Evolutionary conservation across 2,329 filamentous ascomycete species (phyloP).

Genomic region (Dactylellina parvicollis): DNA sequence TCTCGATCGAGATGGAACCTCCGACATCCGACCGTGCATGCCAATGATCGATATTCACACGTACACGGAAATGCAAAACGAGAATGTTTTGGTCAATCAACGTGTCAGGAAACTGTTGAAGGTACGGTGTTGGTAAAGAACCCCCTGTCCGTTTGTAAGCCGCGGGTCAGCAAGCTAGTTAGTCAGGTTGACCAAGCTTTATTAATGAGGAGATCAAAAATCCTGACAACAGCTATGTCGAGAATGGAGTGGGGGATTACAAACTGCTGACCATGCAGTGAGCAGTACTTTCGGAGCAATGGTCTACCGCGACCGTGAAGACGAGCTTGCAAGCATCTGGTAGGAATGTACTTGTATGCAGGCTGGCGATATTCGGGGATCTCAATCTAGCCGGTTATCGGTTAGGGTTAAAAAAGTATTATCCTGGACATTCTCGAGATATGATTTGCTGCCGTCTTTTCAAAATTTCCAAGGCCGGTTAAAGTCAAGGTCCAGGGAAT

Average conservation of each 20-base stretch:
- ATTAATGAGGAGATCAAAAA: constrained; percentile 14
- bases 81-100: constrained; percentile 5
- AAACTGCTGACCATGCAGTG: constrained; percentile 50
- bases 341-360: too few species aligned
- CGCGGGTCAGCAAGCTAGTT: constrained; percentile 40
- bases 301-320: too few species aligned
- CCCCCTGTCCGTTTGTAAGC: constrained; percentile 48
- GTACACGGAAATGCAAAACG: constrained; percentile 3
- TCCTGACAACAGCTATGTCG: not conserved
- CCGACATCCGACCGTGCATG: constrained; percentile 12
- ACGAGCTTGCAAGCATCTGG: too few species aligned
- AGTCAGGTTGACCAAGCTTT: constrained; percentile 40
- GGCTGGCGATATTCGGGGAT: too few species aligned
- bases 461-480: not conserved
- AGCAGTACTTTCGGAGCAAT: too few species aligned
- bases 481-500: too few species aligned
- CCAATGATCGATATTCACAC: too few species aligned
- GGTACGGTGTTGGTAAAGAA: constrained; percentile 3
- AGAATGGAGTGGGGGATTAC: constrained; percentile 16
- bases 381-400: constrained; percentile 1
- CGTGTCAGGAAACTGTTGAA: not conserved
- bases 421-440: too few species aligned
- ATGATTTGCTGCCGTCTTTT: not conserved
- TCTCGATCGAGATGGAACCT: not conserved
- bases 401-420: constrained; percentile 2